Evolutionary conservation across 1,284 basidiomycete genomes (phyloP), one percentile per base, ranked within the genome.

Genomic region (Naganishia cerealis): DNA sequence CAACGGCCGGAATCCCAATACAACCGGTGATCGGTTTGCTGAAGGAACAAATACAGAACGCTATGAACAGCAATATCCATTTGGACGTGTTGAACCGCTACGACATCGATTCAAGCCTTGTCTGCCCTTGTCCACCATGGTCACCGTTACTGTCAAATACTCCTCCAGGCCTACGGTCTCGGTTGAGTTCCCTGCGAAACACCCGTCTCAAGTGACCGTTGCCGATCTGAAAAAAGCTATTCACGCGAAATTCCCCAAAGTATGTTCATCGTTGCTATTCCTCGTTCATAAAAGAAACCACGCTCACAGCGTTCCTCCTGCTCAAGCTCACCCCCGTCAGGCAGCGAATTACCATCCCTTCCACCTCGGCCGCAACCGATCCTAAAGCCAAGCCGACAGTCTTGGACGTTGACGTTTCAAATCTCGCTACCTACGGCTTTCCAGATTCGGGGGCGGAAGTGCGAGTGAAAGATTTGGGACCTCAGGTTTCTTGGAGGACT

Each of bases 401-500:
- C 63, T 76, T 86, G 1, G 82, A 91, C 12, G 81, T 84, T 4
- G 89, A 92, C 70, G 86, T 87, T 40, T 82, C 84, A 61, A 85
- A 84, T 21, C 79, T 94, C 36, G 79, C 77, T 9, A 84, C 86
- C 33, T 85, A 86, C 42, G 86, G 85, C 1, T 75, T 91, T 9
- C 75, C 74, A 12, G 84, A 87, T 33, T 86, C 84, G 15, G 85
- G 84, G 18, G 86, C 88, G 63, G 77, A 94, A 57, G 78, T 86
- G 33, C 75, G 74, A 50, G 83, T 94, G 72, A 95, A 95, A 80
- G 94, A 97, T 80, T 82, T 96, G 46, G 94, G 94, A 0, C 85
- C 88, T 18, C 94, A 97, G 79, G 83, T 94, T 61, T 85, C 87
- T 69, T 96, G 93, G 90, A 85, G 84, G 74, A 89, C 88, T 0